Percentiles rank a stretch among this genome's conserved stretches.
These are phyloP conservation scores for Cruciata laevipes DNA, from an alignment of 257 asterid genomes.

Conservation along the genomic window DNA sequence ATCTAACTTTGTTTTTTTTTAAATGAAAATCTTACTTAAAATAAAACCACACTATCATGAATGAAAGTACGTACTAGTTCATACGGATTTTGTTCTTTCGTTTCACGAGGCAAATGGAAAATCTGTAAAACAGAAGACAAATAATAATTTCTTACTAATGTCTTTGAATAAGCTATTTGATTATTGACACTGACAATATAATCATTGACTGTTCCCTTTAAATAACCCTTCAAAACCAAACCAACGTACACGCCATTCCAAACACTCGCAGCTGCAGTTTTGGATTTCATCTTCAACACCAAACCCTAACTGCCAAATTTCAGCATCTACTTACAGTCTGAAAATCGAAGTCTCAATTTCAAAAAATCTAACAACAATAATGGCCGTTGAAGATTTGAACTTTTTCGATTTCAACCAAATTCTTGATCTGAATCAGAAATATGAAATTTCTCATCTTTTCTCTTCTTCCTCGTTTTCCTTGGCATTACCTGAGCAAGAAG, in stretches of 20 bases:
- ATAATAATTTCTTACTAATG: not conserved
- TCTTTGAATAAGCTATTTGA: not conserved
- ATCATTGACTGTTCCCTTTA: not conserved
- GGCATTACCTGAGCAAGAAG: not conserved
- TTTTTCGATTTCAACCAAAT: not conserved
- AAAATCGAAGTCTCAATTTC: not conserved
- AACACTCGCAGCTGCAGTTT: not conserved
- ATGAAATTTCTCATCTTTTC: not conserved
- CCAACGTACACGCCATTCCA: not conserved
- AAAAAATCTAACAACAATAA: not conserved
- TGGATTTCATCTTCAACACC: not conserved
- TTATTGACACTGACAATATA: not conserved
- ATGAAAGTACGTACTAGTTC: not conserved
- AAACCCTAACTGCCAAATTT: not conserved
- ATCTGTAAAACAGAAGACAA: not conserved
- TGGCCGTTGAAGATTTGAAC: not conserved
- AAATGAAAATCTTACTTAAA: too few species aligned
- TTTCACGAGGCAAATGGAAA: not conserved
- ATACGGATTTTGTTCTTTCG: not conserved
- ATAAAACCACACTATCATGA: too few species aligned
- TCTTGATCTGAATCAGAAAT: not conserved
- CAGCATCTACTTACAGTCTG: not conserved
- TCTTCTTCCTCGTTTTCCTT: not conserved
- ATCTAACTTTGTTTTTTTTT: too few species aligned
- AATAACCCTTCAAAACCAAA: not conserved